Conservation (phyloP, 2,329 filamentous ascomycete species). For the Sporothrix luriei region DNA sequence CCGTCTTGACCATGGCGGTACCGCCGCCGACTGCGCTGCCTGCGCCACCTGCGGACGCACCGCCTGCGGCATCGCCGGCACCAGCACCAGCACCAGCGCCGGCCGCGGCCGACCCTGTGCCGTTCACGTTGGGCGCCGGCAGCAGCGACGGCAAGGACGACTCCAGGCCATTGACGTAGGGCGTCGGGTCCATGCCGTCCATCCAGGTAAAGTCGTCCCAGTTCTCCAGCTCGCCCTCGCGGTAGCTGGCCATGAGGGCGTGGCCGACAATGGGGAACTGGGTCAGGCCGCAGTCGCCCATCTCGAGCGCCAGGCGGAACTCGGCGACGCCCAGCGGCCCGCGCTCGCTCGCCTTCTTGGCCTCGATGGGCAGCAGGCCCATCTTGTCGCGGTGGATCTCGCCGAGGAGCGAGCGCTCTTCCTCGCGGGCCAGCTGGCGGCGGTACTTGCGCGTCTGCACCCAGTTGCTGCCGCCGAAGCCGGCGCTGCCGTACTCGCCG, state of each 20-base stretch:
- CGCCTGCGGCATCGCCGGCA: background rate
- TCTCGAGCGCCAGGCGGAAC: conserved; percentile 71
- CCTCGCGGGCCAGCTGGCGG: conserved; percentile 73
- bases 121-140: conserved; percentile 18
- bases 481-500: conserved; percentile 62
- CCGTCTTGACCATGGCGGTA: conserved; percentile 26
- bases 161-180: conserved; percentile 25
- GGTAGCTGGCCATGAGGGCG: conserved; percentile 68
- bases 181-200: conserved; percentile 41
- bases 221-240: conserved; percentile 74
- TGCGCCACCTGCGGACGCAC: background rate
- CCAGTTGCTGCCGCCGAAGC: conserved; percentile 68
- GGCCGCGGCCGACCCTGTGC: background rate
- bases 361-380: conserved; percentile 78
- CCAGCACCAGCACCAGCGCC: no score
- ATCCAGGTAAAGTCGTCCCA: conserved; percentile 63
- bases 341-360: conserved; percentile 72
- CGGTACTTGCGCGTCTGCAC: conserved; percentile 80
- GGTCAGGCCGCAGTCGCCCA: conserved; percentile 74
- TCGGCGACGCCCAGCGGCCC: conserved; percentile 76
- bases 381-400: conserved; percentile 73
- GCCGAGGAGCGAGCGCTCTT: conserved; percentile 71
- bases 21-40: background rate
- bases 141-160: background rate
- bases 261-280: conserved; percentile 76